phyloP scores from a whole-genome alignment of 192 early-diverging fungal genomes.

The Rhizophagus clarus region DNA sequence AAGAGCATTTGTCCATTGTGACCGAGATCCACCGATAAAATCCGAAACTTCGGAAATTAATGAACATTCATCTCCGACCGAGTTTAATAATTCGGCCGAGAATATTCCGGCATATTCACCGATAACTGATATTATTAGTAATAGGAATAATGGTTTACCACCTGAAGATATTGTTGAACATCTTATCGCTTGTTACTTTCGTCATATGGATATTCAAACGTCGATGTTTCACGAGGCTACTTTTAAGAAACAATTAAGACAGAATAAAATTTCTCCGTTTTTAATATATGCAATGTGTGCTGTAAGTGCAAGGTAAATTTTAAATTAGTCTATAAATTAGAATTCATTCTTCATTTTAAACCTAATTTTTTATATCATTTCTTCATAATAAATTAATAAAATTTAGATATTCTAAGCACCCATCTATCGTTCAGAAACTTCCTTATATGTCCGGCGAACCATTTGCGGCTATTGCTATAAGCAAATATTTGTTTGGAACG shows the following conservation, averaged over 20 bases:
- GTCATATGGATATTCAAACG: conserved; percentile 43
- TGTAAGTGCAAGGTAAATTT: conserved; percentile 46
- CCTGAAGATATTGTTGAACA: conserved; percentile 50
- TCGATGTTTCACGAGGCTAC: conserved; percentile 54
- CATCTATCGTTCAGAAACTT: conserved; percentile 48
- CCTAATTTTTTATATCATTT: neutral
- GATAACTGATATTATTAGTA: too few species aligned
- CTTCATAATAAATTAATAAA: conserved; percentile 3
- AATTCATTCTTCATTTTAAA: neutral
- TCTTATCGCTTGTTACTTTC: conserved; percentile 51
- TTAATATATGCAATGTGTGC: conserved; percentile 50
- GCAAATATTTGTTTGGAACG: conserved; percentile 38
- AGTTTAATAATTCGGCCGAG: neutral
- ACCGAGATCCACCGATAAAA: neutral
- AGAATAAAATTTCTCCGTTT: conserved; percentile 48
- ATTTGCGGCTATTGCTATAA: conserved; percentile 49
- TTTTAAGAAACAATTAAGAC: conserved; percentile 46
- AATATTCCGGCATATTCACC: neutral
- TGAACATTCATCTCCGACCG: neutral
- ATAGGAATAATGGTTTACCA: conserved; percentile 35
- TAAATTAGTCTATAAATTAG: neutral
- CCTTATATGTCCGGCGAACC: conserved; percentile 54
- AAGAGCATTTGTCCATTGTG: neutral
- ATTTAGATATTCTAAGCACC: conserved; percentile 48
- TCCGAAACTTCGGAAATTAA: neutral